Conservation (phyloP, 352 stramenopile genomes). For the Blastocystis sp. region DNA sequence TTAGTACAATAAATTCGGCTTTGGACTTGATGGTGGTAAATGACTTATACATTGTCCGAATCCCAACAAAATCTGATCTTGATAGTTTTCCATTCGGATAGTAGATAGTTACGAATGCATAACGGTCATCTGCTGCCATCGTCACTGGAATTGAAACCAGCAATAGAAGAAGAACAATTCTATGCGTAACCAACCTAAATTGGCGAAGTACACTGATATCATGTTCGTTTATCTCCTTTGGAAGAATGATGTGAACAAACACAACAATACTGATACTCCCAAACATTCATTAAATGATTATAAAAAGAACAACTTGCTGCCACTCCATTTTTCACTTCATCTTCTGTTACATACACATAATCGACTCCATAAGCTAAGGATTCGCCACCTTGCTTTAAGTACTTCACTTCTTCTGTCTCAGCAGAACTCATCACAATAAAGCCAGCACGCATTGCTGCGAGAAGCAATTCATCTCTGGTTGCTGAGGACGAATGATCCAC, state of each 20-base stretch:
- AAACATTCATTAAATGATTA: slow-evolving; percentile 61
- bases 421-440: slow-evolving; percentile 47
- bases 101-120: slow-evolving; percentile 55
- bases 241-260: slow-evolving; percentile 43
- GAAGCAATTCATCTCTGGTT: slow-evolving; percentile 2
- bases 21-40: slow-evolving; percentile 27
- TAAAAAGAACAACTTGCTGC: slow-evolving; percentile 57
- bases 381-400: slow-evolving; percentile 54
- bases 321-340: background rate
- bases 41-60: slow-evolving; percentile 51
- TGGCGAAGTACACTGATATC: background rate
- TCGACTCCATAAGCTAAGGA: slow-evolving; percentile 55
- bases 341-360: slow-evolving; percentile 30
- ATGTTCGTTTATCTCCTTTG: background rate
- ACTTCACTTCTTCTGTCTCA: background rate
- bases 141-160: slow-evolving; percentile 1
- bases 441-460: slow-evolving; percentile 23
- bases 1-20: slow-evolving; percentile 45
- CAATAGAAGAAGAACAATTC: background rate
- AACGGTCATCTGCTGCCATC: background rate
- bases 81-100: slow-evolving; percentile 35
- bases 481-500: background rate
- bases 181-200: background rate
- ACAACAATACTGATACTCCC: slow-evolving; percentile 26
- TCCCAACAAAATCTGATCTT: slow-evolving; percentile 31